These are phyloP conservation scores for Solanum gracilifrons DNA, from an alignment of 257 asterid species.

Conservation along the genomic window DNA sequence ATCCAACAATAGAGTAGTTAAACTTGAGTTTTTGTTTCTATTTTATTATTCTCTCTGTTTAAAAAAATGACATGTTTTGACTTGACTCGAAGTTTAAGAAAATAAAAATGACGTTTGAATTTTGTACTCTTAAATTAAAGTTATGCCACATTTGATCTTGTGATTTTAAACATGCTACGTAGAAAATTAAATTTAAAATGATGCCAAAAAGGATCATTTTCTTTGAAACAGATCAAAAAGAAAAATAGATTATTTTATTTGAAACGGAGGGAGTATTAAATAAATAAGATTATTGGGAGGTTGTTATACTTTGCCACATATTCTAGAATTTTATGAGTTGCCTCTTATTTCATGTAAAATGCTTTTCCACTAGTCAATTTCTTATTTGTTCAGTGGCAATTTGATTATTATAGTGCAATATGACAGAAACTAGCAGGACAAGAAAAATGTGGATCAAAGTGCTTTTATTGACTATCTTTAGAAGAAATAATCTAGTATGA, in stretches of 20 bases:
- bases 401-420: neutral
- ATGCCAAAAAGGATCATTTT: too few relatives aligned
- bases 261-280: too few relatives aligned
- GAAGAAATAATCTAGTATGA: neutral
- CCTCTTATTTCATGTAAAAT: neutral
- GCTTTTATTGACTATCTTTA: neutral
- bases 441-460: neutral
- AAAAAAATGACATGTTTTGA: too few relatives aligned
- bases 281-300: neutral
- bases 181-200: too few relatives aligned
- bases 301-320: neutral
- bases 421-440: neutral
- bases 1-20: neutral
- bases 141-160: too few relatives aligned
- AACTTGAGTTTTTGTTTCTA: neutral
- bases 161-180: accelerated
- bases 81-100: neutral
- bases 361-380: neutral
- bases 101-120: too few relatives aligned
- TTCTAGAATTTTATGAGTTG: neutral
- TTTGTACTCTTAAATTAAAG: too few relatives aligned
- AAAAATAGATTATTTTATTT: too few relatives aligned
- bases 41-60: neutral
- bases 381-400: neutral
- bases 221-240: too few relatives aligned